These are phyloP conservation scores for Stentor roeselii DNA, from an alignment of 73 alveolate species.

Conservation along the genomic window DNA sequence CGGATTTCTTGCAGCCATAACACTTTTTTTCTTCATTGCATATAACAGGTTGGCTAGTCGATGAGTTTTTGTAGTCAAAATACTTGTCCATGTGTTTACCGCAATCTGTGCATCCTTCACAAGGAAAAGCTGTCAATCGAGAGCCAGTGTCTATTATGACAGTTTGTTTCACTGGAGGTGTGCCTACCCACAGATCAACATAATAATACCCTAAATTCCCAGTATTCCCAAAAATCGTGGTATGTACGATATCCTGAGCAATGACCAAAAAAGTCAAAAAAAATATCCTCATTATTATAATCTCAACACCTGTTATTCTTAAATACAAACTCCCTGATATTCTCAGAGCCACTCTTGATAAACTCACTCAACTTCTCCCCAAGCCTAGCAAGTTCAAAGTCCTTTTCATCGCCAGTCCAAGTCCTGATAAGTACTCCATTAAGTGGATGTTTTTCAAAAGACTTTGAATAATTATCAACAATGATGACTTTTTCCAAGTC, in stretches of 20 bases:
- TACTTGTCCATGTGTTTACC: conserved; percentile 65
- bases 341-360: no score
- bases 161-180: conserved; percentile 64
- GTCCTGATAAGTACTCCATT: no score
- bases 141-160: conserved; percentile 90
- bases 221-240: conserved; percentile 4
- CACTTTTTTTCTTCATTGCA: conserved; percentile 33
- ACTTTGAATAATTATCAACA: conserved; percentile 79
- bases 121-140: conserved; percentile 85
- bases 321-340: no score
- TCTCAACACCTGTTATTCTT: no score
- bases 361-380: no score
- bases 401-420: no score
- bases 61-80: conserved; percentile 22
- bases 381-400: no score
- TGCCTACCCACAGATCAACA: conserved; percentile 72
- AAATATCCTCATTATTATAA: no score
- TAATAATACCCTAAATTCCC: conserved; percentile 49
- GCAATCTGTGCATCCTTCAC: conserved; percentile 62
- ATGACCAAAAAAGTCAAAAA: no score
- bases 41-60: conserved; percentile 18
- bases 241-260: conserved; percentile 11
- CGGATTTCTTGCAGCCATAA: conserved; percentile 30
- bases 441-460: no score
- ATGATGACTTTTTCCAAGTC: conserved; percentile 70